phyloP scores from a whole-genome alignment of 805 yeast genomes.

The Candida ovalis region DNA sequence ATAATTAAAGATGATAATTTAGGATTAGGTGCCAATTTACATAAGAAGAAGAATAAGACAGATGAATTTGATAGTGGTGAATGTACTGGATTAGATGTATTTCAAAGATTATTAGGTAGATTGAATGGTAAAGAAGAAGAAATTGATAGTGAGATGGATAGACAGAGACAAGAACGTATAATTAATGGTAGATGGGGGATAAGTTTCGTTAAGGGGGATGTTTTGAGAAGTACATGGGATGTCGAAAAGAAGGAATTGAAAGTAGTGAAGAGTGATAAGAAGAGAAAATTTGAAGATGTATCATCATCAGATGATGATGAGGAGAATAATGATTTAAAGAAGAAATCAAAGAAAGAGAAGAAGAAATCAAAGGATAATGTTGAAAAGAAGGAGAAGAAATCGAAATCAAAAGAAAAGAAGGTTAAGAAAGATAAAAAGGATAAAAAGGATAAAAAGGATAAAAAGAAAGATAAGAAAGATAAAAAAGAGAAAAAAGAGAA shows the following conservation, averaged over 20 bases:
- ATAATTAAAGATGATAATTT: slow-evolving; percentile 73
- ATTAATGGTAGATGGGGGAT: slow-evolving; percentile 88
- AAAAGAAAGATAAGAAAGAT: slow-evolving; percentile 17
- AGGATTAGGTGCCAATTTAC: slow-evolving; percentile 86
- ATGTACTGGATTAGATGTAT: slow-evolving; percentile 87
- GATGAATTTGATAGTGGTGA: slow-evolving; percentile 79
- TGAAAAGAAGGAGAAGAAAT: slow-evolving; percentile 23
- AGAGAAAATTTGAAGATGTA: slow-evolving; percentile 25
- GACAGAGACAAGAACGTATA: slow-evolving; percentile 62
- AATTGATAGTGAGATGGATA: slow-evolving; percentile 60
- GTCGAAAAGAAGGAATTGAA: slow-evolving; percentile 39
- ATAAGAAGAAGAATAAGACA: slow-evolving; percentile 40
- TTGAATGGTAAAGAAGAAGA: slow-evolving; percentile 81
- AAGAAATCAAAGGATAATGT: slow-evolving; percentile 19
- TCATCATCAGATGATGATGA: slow-evolving; percentile 25
- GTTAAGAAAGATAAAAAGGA: slow-evolving; percentile 24
- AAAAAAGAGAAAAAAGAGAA: slow-evolving; percentile 28
- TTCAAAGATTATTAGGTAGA: slow-evolving; percentile 85
- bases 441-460: slow-evolving; percentile 24
- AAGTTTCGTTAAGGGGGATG: slow-evolving; percentile 81
- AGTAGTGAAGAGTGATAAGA: slow-evolving; percentile 26
- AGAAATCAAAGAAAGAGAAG: slow-evolving; percentile 28
- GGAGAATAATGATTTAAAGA: slow-evolving; percentile 17
- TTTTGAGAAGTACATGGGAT: slow-evolving; percentile 81
- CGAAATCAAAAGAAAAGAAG: slow-evolving; percentile 24